Evolutionary conservation across 257 asterid genomes (phyloP), one percentile per base, ranked within the genome.

Genomic region (Salvia rosmarinus): DNA sequence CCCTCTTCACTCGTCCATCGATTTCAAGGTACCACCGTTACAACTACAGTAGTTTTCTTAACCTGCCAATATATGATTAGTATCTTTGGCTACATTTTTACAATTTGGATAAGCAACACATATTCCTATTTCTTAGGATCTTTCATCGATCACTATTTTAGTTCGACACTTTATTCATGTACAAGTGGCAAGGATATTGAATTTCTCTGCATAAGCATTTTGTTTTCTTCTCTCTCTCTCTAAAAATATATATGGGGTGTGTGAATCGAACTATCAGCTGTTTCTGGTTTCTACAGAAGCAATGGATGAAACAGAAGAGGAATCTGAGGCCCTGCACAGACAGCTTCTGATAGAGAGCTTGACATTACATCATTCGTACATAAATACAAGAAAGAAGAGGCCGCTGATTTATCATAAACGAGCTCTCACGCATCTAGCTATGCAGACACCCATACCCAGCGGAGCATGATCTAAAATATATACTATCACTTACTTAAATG

Each of bases 361-460:
- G 97, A 90, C 74, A 81, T 86, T 23, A 21, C 90, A 46, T 74
- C 87, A 13, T 93, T 90, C 28, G 81, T 89, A 11, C 94, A 87
- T 58, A 93, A 88, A 75, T 87, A 87, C 82, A 93, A 86, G 90
- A 93, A 87, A 86, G 90, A 93, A 87, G 82, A 72, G 85, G 83
- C 88, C 91, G 11, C 12, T 63, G 43, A 72, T 82, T 7, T 90
- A 85, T 76, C 97, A 93, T 64, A 90, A 72, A 59, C 88, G 90
- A 0, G 85, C 97, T 9, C 89, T 93, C 14, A 86, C 90, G 6
- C 93, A 86, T 75, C 90, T 90, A 76, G 90, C 97, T 49, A 89
- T 88, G 19, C 88, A 80, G 83, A 86, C 96, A 65, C 77, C 92
- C 54, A 39, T 81, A 35, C 68, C 80, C 35, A 73, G 57, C 78